Evolutionary conservation across 345 rosid genomes (phyloP).

Genomic region (Boechera divaricarpa): DNA sequence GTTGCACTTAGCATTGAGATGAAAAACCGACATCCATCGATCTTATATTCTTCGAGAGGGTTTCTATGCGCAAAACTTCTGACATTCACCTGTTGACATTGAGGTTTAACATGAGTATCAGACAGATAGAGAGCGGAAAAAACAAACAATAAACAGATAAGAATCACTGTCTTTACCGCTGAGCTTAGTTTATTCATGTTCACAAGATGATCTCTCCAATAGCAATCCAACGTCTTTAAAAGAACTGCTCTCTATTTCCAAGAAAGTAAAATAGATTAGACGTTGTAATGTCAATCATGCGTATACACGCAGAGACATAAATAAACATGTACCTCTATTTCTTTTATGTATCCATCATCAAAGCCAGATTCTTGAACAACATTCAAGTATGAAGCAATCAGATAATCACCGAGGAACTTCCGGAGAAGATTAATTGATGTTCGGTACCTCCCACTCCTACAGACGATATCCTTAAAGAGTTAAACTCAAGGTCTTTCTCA

Average conservation of each 20-base stretch:
- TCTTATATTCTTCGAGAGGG: slow-evolving; percentile 98
- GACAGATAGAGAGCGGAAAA: slow-evolving; percentile 2
- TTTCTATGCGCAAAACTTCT: slow-evolving; percentile 96
- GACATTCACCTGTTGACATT: slow-evolving; percentile 71
- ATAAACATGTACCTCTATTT: slow-evolving; percentile 68
- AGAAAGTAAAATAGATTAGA: slow-evolving; percentile 17
- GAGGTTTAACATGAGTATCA: slow-evolving; percentile 32
- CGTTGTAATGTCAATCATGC: slow-evolving; percentile 3
- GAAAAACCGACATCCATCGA: slow-evolving; percentile 93
- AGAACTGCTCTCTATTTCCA: slow-evolving; percentile 80
- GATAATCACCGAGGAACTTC: slow-evolving; percentile 87
- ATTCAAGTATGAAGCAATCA: slow-evolving; percentile 76
- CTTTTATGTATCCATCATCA: slow-evolving; percentile 76
- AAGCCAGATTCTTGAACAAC: slow-evolving; percentile 74
- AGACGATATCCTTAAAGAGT: slow-evolving; percentile 29
- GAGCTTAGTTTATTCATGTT: slow-evolving; percentile 95
- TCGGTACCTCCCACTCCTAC: slow-evolving; percentile 73
- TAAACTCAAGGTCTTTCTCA: not conserved
- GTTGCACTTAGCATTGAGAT: slow-evolving; percentile 97
- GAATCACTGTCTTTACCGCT: slow-evolving; percentile 58
- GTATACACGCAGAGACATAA: not conserved
- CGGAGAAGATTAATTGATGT: slow-evolving; percentile 68
- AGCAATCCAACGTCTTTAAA: slow-evolving; percentile 81
- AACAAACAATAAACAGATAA: slow-evolving; percentile 2
- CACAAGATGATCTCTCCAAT: slow-evolving; percentile 94